Base-by-base conservation (phyloP, 495 filamentous ascomycete species). In the Pyrenopolyporus hunteri region DNA sequence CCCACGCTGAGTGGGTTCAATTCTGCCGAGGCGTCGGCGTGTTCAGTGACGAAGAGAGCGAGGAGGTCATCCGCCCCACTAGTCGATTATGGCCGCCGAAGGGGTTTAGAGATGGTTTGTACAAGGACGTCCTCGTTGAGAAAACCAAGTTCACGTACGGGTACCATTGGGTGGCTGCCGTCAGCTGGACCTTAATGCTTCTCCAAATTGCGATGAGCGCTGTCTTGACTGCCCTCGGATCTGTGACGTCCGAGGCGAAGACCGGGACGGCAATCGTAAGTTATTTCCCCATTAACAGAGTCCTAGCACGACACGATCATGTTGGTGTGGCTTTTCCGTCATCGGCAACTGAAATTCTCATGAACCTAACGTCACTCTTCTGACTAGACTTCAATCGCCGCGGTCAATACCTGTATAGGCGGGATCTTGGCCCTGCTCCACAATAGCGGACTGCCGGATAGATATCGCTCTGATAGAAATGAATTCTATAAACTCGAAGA, bases 391-490 rank as follows among this genome's bases (percentile, higher is more conserved):
- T 51, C 76, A 10, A 68, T 82, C 3, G 80, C 78, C 1, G 78
- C 78, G 9, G 49, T 78, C 44, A 82, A 81, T 63, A 83, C 80
- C 0, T 66, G 79, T 14, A 63, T 75, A 5, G 79, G 79, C 14
- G 80, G 80, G 5, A 49, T 83, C 6, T 67, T 83, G 1, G 80
- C 76, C 8, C 57, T 83, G 28, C 48, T 83, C 57, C 78, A 81
- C 65, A 81, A 81, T 54, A 80, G 79, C 52, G 80, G 80, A 0
- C 63, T 83, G 6, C 80, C 80, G 7, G 73, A 80, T 50, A 68
- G 80, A 3, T 78, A 79, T 31, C 73, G 79, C 10, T 70, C 74
- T 40, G 71, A 82, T 62, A 69, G 72, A 46, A 68, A 72, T 25
- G 78, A 82, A 60, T 77, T 81, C 53, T 52, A 50, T 25, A 76